Evolutionary conservation across 768 basidiomycete species (phyloP).

Genomic region (Crepidotus variabilis): DNA sequence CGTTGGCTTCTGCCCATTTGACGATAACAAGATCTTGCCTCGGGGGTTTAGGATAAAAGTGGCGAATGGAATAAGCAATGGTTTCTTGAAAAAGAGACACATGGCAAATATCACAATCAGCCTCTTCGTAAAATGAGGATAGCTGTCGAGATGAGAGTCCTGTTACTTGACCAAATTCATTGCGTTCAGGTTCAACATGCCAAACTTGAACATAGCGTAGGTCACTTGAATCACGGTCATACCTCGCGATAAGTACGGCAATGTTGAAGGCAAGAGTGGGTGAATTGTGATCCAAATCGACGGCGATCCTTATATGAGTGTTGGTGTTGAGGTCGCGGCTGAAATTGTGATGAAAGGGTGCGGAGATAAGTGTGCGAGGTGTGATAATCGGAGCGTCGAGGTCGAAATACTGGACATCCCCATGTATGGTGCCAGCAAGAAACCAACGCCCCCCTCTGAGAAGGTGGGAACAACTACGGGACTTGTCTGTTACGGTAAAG

Average conservation of each 20-base stretch:
- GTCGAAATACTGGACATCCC: constrained; percentile 3
- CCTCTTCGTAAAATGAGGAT: constrained; percentile 1
- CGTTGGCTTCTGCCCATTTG: not conserved
- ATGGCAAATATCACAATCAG: not conserved
- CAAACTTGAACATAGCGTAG: constrained; percentile 1
- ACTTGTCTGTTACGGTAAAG: not conserved
- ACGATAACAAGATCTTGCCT: not conserved
- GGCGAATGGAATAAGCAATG: not conserved
- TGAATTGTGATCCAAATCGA: not conserved
- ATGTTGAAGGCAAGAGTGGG: not conserved
- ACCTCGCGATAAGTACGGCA: not conserved
- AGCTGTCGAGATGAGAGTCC: not conserved
- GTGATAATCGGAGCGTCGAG: not conserved
- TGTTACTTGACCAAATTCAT: not conserved
- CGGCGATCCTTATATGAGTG: not conserved
- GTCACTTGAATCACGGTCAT: not conserved
- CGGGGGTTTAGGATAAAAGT: not conserved
- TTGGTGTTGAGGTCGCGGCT: not conserved
- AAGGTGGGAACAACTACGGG: not conserved
- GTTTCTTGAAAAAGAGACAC: not conserved
- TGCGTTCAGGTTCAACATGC: not conserved
- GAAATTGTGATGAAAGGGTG: not conserved
- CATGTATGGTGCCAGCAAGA: not conserved
- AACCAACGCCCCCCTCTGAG: constrained; percentile 10
- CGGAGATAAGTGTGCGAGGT: not conserved